Percentiles rank a stretch among this genome's conserved stretches.
These are phyloP conservation scores for Dictyostelium firmibasis DNA, from an alignment of 78 protist genomes.

Conservation along the genomic window DNA sequence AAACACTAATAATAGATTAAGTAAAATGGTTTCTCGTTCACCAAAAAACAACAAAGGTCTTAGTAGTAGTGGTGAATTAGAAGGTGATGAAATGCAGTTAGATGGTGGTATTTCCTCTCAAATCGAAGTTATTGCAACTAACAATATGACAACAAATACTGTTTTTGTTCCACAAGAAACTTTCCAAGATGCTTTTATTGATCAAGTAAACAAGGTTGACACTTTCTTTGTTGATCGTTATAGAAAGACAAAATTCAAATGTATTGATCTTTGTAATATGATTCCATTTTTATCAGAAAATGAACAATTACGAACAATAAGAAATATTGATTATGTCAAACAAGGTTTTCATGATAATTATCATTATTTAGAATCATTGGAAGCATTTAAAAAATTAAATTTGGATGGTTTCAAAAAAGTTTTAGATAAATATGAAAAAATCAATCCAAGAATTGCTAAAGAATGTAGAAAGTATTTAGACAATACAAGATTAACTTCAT, in stretches of 20 bases:
- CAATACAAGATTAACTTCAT: not conserved
- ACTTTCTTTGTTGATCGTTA: constrained; percentile 25
- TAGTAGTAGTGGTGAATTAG: not conserved
- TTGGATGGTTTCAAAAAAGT: constrained; percentile 9
- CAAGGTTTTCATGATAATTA: constrained; percentile 32
- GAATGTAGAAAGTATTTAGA: not conserved
- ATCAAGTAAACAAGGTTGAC: constrained; percentile 24
- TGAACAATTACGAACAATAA: not conserved
- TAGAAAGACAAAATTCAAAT: constrained; percentile 13
- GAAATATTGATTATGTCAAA: constrained; percentile 21
- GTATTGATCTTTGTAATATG: constrained; percentile 22
- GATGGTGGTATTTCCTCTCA: not conserved
- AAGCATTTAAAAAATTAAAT: constrained; percentile 8
- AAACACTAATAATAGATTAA: not conserved
- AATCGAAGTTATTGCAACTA: not conserved
- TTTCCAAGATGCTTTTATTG: not conserved
- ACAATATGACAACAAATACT: not conserved
- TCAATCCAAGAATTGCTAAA: not conserved
- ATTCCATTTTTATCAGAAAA: constrained; percentile 1
- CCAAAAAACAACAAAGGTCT: not conserved
- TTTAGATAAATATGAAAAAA: constrained; percentile 17
- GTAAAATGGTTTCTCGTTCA: not conserved
- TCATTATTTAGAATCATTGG: not conserved
- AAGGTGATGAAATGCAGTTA: not conserved
- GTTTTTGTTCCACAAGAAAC: not conserved